Evolutionary conservation across 176 grass and related monocot species (phyloP).

Genomic region (Carex cristatella): DNA sequence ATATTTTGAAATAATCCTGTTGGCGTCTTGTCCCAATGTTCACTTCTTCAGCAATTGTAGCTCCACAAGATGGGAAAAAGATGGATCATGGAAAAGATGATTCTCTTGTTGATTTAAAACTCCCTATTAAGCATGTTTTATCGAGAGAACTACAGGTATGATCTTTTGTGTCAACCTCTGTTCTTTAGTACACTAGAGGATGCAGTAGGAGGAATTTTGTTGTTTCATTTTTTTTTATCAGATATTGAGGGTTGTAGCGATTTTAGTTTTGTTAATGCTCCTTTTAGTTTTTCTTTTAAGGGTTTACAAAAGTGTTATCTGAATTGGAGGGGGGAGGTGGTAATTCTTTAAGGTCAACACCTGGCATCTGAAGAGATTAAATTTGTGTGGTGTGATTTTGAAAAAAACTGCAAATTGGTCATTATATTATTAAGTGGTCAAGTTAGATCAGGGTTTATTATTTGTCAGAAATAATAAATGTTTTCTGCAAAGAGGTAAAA

Average conservation of each 20-base stretch:
- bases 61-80: constrained; percentile 63
- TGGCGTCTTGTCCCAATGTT: neutral
- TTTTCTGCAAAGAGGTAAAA: neutral
- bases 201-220: neutral
- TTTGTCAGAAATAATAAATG: neutral
- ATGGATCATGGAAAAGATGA: constrained; percentile 68
- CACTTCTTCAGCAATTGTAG: constrained; percentile 41
- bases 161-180: neutral
- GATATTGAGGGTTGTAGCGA: neutral
- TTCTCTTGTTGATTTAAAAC: constrained; percentile 71
- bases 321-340: neutral
- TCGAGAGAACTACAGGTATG: constrained; percentile 80
- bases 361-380: neutral
- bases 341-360: neutral
- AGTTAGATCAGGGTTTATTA: neutral
- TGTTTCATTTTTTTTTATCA: neutral
- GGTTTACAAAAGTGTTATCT: neutral
- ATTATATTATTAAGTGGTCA: neutral
- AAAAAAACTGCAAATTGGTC: neutral
- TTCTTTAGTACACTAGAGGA: neutral
- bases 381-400: too few relatives aligned
- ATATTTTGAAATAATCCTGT: neutral
- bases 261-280: constrained; percentile 1
- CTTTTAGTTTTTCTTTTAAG: neutral
- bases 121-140: constrained; percentile 96